These are phyloP conservation scores for Nidularia sp. DNA, from an alignment of 768 basidiomycete species.

Conservation along the genomic window DNA sequence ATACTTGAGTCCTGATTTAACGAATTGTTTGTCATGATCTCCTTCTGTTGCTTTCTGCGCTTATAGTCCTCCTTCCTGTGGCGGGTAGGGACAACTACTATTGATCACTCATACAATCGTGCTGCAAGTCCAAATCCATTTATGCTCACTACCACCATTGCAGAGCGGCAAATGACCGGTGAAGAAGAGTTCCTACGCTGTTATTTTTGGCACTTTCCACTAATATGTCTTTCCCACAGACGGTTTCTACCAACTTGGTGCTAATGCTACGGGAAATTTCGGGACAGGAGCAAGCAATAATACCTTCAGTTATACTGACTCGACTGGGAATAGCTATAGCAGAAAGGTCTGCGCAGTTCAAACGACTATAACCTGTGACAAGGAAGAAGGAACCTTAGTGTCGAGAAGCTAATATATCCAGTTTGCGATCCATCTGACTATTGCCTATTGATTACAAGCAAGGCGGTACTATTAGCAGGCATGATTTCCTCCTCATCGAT, in stretches of 20 bases:
- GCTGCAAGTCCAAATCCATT: constrained; percentile 1
- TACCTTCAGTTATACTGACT: constrained; percentile 57
- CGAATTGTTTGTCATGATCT: constrained; percentile 26
- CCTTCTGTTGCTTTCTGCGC: neutral
- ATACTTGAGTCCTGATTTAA: constrained; percentile 24
- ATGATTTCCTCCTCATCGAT: no score
- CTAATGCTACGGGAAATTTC: constrained; percentile 35
- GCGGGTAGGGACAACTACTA: constrained; percentile 37
- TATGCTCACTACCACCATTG: neutral
- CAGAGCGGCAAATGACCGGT: neutral
- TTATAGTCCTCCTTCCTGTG: neutral
- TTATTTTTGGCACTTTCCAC: neutral
- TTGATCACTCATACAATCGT: constrained; percentile 72
- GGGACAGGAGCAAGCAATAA: constrained; percentile 74
- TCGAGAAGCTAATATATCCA: neutral
- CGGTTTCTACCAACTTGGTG: constrained; percentile 44
- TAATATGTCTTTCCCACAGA: constrained; percentile 19
- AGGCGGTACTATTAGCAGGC: no score
- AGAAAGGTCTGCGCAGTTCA: constrained; percentile 57
- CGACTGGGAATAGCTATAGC: constrained; percentile 56
- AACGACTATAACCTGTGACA: constrained; percentile 57
- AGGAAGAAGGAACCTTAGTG: neutral
- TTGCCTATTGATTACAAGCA: neutral
- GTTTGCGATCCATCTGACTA: neutral
- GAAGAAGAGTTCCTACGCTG: neutral